Evolutionary conservation across 2,329 filamentous ascomycete genomes (phyloP), one percentile per base, ranked within the genome.

Genomic region (Neonectria faginata): DNA sequence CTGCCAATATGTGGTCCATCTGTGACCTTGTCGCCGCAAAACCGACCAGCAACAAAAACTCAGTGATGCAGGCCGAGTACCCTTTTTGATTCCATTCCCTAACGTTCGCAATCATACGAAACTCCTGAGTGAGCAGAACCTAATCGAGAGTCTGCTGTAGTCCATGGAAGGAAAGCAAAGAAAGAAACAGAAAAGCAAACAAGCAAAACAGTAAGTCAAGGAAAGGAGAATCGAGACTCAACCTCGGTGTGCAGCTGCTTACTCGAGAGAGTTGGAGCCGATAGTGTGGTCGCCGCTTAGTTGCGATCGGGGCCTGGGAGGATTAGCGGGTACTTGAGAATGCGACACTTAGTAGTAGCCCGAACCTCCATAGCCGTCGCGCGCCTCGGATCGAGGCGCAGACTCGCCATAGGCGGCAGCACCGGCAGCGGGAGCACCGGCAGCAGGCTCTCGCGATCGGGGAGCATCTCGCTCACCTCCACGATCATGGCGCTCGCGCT

Each of bases 401-500:
- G 77, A 75, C n/a, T 83, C 81, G 68, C 77, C 72, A 65, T 83
- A 83, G 65, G 77, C 76, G 54, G 78, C 75, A 47, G 76, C 76
- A 53, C 75, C 77, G 36, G 75, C 66, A 22, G 76, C 74, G 41
- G 76, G 56, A 64, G 73, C 76, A 39, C 75, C 76, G 39, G 76
- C 69, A 50, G 78, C 77, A 41, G 78, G 74, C 44, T 83, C 81
- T 39, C 81, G 79, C 33, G 79, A 73, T 61, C 81, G 80, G 45
- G 77, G 71, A 60, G 77, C 73, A 39, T 82, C 80, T 51, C 81
- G 81, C 25, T 83, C 80, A 56, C 74, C 75, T 57, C 74, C 77
- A 57, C 84, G 83, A 57, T 88, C 84, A 53, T 85, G 85, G 63
- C 83, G 81, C 14, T 82, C 81, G 55, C 80, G 79, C 16, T 85